A percentile compares a stretch with the other conserved stretches of the same genome.
These are phyloP conservation scores for Eucalyptus polybractea DNA, from an alignment of 345 rosid genomes.

Conservation along the genomic window DNA sequence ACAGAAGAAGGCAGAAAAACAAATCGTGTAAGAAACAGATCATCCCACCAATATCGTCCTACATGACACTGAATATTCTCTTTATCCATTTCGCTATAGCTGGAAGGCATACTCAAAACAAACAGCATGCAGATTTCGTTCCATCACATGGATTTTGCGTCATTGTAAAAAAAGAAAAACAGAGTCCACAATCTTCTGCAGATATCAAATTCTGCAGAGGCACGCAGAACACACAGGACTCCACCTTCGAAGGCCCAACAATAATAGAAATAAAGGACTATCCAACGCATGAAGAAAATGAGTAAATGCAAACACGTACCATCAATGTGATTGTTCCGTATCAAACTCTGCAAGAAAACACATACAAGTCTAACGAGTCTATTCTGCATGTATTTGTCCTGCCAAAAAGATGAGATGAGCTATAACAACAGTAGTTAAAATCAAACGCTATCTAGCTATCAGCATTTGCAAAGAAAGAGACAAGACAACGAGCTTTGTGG, in stretches of 20 bases:
- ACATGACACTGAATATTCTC: background rate
- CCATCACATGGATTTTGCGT: background rate
- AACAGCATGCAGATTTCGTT: background rate
- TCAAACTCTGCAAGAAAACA: slow-evolving; percentile 90
- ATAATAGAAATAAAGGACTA: background rate
- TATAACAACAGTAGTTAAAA: background rate
- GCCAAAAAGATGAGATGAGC: slow-evolving; percentile 15
- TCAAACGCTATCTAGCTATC: background rate
- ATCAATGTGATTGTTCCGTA: slow-evolving; percentile 79
- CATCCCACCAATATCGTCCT: background rate
- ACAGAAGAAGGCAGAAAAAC: background rate
- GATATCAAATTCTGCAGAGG: background rate
- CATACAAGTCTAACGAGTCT: slow-evolving; percentile 98
- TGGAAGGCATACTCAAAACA: background rate
- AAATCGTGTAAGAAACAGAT: background rate
- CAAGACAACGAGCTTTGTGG: background rate
- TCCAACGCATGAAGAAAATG: background rate
- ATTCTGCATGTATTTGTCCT: slow-evolving; percentile 99
- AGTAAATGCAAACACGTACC: slow-evolving; percentile 13
- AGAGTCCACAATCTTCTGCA: background rate
- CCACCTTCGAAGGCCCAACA: background rate
- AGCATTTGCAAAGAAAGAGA: background rate
- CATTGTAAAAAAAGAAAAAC: background rate
- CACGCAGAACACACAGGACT: background rate
- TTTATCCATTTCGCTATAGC: background rate